These are phyloP conservation scores for Verbena officinalis DNA, from an alignment of 257 asterid genomes.

Conservation along the genomic window DNA sequence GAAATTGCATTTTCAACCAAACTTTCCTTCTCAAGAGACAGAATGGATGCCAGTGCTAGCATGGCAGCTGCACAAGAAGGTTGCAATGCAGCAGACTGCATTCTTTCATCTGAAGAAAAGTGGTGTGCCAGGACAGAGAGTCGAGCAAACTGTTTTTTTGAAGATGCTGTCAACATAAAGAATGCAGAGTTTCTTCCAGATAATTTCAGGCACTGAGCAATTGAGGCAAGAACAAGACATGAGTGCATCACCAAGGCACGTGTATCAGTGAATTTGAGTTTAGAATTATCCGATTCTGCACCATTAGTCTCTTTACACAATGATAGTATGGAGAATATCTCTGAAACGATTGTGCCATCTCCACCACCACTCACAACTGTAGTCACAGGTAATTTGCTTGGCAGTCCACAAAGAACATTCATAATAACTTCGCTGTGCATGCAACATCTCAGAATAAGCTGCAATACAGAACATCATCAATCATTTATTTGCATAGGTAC, in stretches of 20 bases:
- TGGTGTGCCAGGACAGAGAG: constrained; percentile 85
- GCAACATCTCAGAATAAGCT: constrained; percentile 73
- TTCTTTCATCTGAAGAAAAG: constrained; percentile 78
- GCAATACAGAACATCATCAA: constrained; percentile 26
- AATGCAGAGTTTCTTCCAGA: constrained; percentile 89
- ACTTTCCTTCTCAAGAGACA: constrained; percentile 79
- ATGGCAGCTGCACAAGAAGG: constrained; percentile 89
- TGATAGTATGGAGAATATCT: constrained; percentile 77
- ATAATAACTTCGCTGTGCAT: constrained; percentile 61
- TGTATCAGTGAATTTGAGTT: constrained; percentile 55
- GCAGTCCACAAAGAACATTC: constrained; percentile 83
- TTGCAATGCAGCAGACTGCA: constrained; percentile 63
- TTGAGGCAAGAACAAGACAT: constrained; percentile 74
- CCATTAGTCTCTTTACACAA: constrained; percentile 67
- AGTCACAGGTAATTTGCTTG: constrained; percentile 81
- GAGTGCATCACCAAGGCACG: constrained; percentile 73
- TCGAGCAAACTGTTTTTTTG: constrained; percentile 81
- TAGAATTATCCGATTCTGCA: constrained; percentile 60
- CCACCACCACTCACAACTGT: constrained; percentile 97
- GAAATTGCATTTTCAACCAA: constrained; percentile 62
- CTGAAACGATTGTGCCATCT: constrained; percentile 91
- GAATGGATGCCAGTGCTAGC: constrained; percentile 93
- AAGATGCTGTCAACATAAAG: constrained; percentile 87
- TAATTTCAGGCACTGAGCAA: constrained; percentile 73
- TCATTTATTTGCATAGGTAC: constrained; percentile 17